Evolutionary conservation across 1,284 basidiomycete genomes (phyloP), one percentile per base, ranked within the genome.

Genomic region (Leccinum solheimii): DNA sequence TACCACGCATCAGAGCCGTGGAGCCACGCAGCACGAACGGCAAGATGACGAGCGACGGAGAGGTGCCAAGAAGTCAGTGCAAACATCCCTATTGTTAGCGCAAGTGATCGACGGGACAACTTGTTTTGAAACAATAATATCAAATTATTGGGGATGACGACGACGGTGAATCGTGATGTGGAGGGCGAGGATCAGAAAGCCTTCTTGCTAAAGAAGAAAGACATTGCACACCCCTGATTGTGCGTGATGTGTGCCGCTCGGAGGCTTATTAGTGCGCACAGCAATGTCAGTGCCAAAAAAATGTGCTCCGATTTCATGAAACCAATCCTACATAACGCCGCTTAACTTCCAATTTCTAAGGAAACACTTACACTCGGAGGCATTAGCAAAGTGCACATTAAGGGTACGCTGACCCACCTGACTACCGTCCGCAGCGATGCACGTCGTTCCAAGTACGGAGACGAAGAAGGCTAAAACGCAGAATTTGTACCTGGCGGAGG

Each of bases 1-100:
- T 95, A 30, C 96, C 97, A 1, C 88, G 97, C n/a, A 97, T 98
- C 66, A 99, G 96, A 0, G 94, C 93, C 0, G 92, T 38, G 83
- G 91, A 68, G 84, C 90, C 66, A 86, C 86, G 0, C 90, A 90
- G 68, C 81, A 82, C 53, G 92, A 94, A 71, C 79, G 88, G 16
- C 93, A 95, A 71, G 88, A 91, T 67, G 86, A 85, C 59, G 84
- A 85, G 64, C 81, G 87, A 52, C 82, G 86, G 57, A 89, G 87
- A 70, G 87, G 88, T 9, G 91, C 90, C 0, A 95, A 94, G 70
- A 97, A 96, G 94, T 95, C 65, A 62, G 83, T 71, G n/a, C 1
- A 1, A 26, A 7, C 19, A 45, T 45, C 43, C 43, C 27, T 14
- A 7, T 10, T 49, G n/a, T 23, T 45, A n/a, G 30, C 7, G 32